Base-by-base conservation (phyloP, 2,329 filamentous ascomycete species). In the Colletotrichum sp. region DNA sequence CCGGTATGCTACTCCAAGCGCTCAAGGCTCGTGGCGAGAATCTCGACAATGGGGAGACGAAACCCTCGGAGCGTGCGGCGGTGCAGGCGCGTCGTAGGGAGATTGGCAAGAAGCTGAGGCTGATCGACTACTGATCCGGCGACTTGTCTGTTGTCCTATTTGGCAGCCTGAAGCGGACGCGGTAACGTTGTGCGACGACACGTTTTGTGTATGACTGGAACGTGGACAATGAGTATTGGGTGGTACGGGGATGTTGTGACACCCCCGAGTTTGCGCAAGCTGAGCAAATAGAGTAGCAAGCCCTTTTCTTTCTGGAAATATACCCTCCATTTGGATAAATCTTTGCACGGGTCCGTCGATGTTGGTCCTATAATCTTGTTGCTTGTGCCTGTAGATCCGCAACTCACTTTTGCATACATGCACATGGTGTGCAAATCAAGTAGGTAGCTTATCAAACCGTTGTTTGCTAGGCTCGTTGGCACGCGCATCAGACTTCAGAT, bases 1-100 rank as follows among this genome's bases (percentile, higher is more conserved):
- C 96, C 1, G 96, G 96, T 16, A 98, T 98, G 95, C 91, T 98
- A 7, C 89, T 97, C 28, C 95, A 98, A 83, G 95, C 96, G 2
- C 91, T 98, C 74, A 96, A 96, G 83, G 93, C 93, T 4, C 91
- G 93, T 67, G 90, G 90, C 18, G 89, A 92, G 72, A 88, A 86
- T 6, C 84, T 87, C 8, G 89, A 91, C 69, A 81, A 85, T 4
- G 87, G 85, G 59, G 90, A 92, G 77, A 85, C 85, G 12, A 91
- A 90, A 79, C 83, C 89, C 2, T 90, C 89, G 60, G 92, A 93
- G 80, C 88, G 91, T 72, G 92, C 92, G 13, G 90, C 89, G 6
- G 90, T 90, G 59, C 90, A 90, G 8, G 85, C 89, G 74, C 86
- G 87, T 71, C 88, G 93, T 77, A 88, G 93, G 79, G 93, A 95